Conservation (phyloP, 345 rosid species). For the Toxicodendron radicans region DNA sequence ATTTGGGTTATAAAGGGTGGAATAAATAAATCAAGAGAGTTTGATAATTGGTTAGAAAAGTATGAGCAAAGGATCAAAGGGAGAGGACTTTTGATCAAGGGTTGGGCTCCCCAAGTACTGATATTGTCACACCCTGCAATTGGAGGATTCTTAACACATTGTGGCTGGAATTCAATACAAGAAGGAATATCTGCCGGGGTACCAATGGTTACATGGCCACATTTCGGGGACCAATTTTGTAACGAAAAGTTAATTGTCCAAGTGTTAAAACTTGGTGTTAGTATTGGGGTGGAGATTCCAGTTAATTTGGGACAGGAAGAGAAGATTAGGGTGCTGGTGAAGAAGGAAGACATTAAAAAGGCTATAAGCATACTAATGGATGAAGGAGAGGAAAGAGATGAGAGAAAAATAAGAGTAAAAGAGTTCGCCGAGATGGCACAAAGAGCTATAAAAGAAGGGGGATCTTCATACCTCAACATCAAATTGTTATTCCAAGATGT, state of each 20-base stretch:
- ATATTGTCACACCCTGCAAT: conserved; percentile 37
- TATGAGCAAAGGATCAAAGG: conserved; percentile 28
- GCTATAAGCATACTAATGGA: conserved; percentile 24
- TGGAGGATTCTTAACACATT: conserved; percentile 38
- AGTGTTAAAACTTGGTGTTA: conserved; percentile 24
- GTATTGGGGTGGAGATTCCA: conserved; percentile 22
- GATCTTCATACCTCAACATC: conserved; percentile 29
- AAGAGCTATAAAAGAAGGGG: conserved; percentile 23
- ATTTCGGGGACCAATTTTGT: conserved; percentile 32
- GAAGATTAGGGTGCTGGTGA: conserved; percentile 22
- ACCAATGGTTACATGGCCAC: conserved; percentile 37
- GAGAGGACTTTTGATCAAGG: conserved; percentile 28
- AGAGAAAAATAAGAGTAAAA: conserved; percentile 28
- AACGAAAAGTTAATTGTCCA: conserved; percentile 33
- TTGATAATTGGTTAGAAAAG: conserved; percentile 20
- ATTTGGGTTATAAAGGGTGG: conserved; percentile 27
- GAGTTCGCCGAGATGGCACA: conserved; percentile 27
- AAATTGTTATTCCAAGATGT: conserved; percentile 16
- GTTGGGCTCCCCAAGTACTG: conserved; percentile 43
- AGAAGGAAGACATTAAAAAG: conserved; percentile 22
- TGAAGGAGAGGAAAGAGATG: conserved; percentile 24
- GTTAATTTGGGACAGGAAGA: conserved; percentile 24
- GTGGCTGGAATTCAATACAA: conserved; percentile 38
- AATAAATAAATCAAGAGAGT: not conserved
- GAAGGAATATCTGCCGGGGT: conserved; percentile 31